Evolutionary conservation across 306 rosid species (phyloP), one percentile per base, ranked within the genome.

Genomic region (Oemleria cerasiformis): DNA sequence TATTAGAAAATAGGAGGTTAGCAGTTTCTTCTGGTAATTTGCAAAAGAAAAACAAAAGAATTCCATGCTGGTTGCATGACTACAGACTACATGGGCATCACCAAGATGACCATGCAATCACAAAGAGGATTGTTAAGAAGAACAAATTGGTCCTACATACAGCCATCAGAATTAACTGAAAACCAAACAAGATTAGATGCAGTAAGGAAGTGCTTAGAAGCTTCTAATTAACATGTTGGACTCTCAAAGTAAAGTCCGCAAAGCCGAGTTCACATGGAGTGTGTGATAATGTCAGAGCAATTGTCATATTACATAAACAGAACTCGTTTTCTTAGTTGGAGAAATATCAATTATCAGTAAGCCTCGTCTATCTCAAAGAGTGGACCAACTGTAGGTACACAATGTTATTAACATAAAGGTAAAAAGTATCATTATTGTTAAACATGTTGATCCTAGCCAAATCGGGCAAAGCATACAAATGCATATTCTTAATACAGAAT

Each of bases 51-150:
- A 50, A 9, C 30, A n/a, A 17, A 50, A 16, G 10, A 19, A 50
- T 9, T 16, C 56, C 56, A 7, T 17, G 20, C 15, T 51, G 2
- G 51, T 43, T 45, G 50, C 15, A 63, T 7, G 51, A 20, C n/a
- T 41, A 41, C 10, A 17, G 36, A 21, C 47, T 12, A 2, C 10
- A 42, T 3, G 12, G 12, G 30, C 68, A 41, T 42, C 41, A 63
- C 51, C 49, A 61, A 61, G 50, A 63, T 20, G 15, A n/a, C 12
- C 56, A 51, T n/a, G 36, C 23, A 65, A 23, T 65, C 41, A 65
- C 14, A 20, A 12, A 23, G 70, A 65, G 41, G 60, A 21, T 30
- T 21, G 36, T 23, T 55, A 55, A 55, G 60, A 11, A 9, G 60
- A 44, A 44, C 48, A 44, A 9, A 11, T 44, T 44, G 14, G 14